Evolutionary conservation across 1,139 yeast genomes (phyloP), one percentile per base, ranked within the genome.

Genomic region (Blastobotrys serpentis): DNA sequence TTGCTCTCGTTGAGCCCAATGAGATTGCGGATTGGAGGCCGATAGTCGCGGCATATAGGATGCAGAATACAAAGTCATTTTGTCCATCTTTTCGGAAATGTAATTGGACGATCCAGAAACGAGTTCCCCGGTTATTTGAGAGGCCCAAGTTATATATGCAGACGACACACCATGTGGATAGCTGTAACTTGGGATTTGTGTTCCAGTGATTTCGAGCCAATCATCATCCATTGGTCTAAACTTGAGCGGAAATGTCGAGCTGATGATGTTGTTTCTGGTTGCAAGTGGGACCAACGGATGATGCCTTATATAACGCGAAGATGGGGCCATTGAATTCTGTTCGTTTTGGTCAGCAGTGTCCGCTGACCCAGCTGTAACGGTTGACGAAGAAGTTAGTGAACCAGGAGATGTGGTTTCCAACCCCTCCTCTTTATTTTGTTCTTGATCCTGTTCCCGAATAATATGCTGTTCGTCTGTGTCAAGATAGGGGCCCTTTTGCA

Each of bases 151-250:
- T 33, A 54, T 33, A 37, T 57, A 53, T 7, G 38, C 38, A 14
- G 38, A 33, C 11, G 38, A n/a, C 21, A 46, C 52, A 13, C 49
- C 51, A 23, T 45, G 44, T 2, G 38, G 29, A 21, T 30, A 30
- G 10, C 41, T 37, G 30, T 48, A 26, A 10, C 42, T 19, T 2
- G 51, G 48, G 17, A 42, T 32, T 5, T 34, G 33, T 22, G 16
- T 29, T 10, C 41, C 40, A 11, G 43, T 26, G 13, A 52, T 52
- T 32, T 61, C 64, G 14, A 61, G 51, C 64, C 64, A 60, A 50
- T 59, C 64, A 33, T 60, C 63, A 16, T 61, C 64, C 54, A 55
- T 54, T 1, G 60, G 53, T 33, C 52, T 46, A 51, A 60, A 60
- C 26, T 49, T 46, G 36, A 59, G 45, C n/a, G 62, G 54, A 16